Evolutionary conservation across 495 filamentous ascomycete species (phyloP), one percentile per base, ranked within the genome.

Genomic region (Polyplosphaeria fusca): DNA sequence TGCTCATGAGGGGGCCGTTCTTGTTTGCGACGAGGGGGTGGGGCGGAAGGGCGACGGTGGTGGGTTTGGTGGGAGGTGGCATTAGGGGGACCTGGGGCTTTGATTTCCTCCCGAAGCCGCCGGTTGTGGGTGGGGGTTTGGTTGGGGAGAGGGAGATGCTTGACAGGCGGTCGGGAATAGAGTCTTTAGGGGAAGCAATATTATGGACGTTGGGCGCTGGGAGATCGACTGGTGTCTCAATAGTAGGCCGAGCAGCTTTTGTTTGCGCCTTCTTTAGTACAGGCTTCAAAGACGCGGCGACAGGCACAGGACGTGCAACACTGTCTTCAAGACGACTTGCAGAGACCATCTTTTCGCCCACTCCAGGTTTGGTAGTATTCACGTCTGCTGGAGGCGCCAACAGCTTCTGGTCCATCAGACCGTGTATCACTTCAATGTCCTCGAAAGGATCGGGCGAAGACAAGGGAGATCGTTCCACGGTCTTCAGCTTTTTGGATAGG

Each of bases 391-490:
- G 23, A 25, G 49, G n/a, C 22, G 27, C 49, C 23, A 47, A 30
- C 19, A 67, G 50, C 18, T 41, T 48, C 26, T 52, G 39, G 43
- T 64, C 64, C 52, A 67, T 56, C 13, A 63, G 40, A 2, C 60
- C 56, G 20, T 61, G 46, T 11, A 60, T 47, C 4, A 54, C 18
- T 13, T 59, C 55, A 30, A 60, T 52, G 18, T 64, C 61, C 16
- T 64, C 61, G 25, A 55, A 50, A 26, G 44, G 30, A 16, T 48
- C 54, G 1, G 35, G 19, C 12, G 62, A 54, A 22, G 40, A 44
- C 42, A 32, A 42, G 14, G 50, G 45, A 13, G 52, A 48, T 14
- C 39, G 16, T 19, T 32, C 43, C 32, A 4, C 18, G 14, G n/a
- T 28, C 12, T 22, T 32, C 0, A 18, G n/a, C 50, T 66, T 54